Base-by-base conservation (phyloP, 345 rosid species). In the Linum usitatissimum region DNA sequence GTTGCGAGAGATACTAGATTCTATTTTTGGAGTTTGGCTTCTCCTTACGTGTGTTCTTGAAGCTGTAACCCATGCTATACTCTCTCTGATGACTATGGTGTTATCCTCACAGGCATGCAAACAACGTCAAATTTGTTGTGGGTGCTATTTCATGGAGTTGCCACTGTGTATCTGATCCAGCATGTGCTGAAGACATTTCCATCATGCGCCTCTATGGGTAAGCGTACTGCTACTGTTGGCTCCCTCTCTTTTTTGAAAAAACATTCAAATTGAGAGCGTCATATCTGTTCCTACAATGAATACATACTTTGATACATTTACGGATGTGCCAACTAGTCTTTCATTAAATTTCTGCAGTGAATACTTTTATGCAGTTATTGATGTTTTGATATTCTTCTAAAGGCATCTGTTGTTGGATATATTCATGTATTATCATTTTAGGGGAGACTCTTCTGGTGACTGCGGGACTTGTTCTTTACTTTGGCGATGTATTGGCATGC, bases 391-490 rank as follows among this genome's bases (percentile, higher is more conserved):
- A 23, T 23, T 63, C n/a, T n/a, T n/a, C n/a, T n/a, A n/a, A n/a
- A n/a, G n/a, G n/a, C n/a, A n/a, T n/a, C 59, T 40, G 39, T 49
- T 40, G 2, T 63, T 66, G 51, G 34, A 65, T 59, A 20, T 18
- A 19, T 62, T 40, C 20, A 6, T 57, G 3, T 19, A 21, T 30
- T 40, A 19, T 58, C 15, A 17, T 45, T 67, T 70, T 67, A 93
- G 99, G 97, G 67, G 99, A 93, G 82, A 79, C 85, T 6, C 94
- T 87, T 80, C 67, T 93, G 62, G 81, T 86, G 61, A 93, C 88
- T 60, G 71, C 76, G 23, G 94, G 97, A 63, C 94, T 93, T 74
- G 90, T 93, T 64, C 90, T 90, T 70, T 87, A 87, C 79, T 83
- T 78, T 61, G 94, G 94, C 30, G 99, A 93, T 77, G 78, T 90